These are phyloP conservation scores for barrel medic (Medicago truncatula) DNA, from an alignment of 306 rosid genomes.

Conservation along the genomic window MtrunA17r5.0-ANR NC_053046.1:26868501-26869000, in stretches of 20 bases:
- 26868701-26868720: conserved; percentile 72
- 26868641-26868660: no score
- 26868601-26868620: no score
- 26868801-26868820: conserved; percentile 61
- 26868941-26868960: not conserved
- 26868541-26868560: no score
- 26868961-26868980: not conserved
- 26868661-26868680: conserved; percentile 56
- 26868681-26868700: conserved; percentile 71
- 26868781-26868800: conserved; percentile 66
- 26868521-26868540: no score
- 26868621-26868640: no score
- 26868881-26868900: conserved; percentile 36
- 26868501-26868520: no score
- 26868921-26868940: conserved; percentile 23
- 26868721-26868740: conserved; percentile 79
- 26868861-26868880: conserved; percentile 30
- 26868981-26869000: no score
- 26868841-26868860: conserved; percentile 61
- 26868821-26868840: conserved; percentile 59
- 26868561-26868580: no score
- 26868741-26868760: conserved; percentile 74
- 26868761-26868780: conserved; percentile 65
- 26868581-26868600: no score
- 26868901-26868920: conserved; percentile 37